Base-by-base conservation (phyloP, 129 eudicot species). In the Glebionis coronaria region DNA sequence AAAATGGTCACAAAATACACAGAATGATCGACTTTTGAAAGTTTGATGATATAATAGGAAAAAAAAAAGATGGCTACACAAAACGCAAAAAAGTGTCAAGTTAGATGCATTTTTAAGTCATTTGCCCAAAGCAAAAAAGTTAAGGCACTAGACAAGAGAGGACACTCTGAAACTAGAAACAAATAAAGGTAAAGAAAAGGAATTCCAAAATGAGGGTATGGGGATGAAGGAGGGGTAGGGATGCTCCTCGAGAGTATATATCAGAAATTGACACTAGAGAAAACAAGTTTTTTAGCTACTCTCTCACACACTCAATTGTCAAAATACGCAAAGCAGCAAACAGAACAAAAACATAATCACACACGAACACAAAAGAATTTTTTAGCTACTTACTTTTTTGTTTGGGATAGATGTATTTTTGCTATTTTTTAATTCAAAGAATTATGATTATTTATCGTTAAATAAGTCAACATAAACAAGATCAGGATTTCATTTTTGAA, bases 201-300 rank as follows among this genome's bases (percentile, higher is more conserved):
- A 72, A 47, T 69, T 74, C 76, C 81, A 81, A 81, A 76, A 81
- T 73, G 89, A 76, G 65, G 64, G 69, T 59, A 69, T 49, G 65
- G 80, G 64, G 58, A 44, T 59, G 63, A 35, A 70, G 67, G 66
- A 62, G 71, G 60, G 53, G 71, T 35, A 35, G 8, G 8, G 42
- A 9, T 35, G 42, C 42, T 35, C 42, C 42, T 35, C 42, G 9
- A 35, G 42, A 78, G 85, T 82, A 78, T 80, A 83, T 82, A 69
- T 82, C 25, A 62, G 95, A 90, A 84, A 90, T 86, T 84, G 97
- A 90, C 95, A 90, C 73, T 82, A 79, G 84, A 83, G 78, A 79
- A 81, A 81, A 75, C 70, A 65, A 71, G 76, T 70, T 76, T 35
- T 5, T 35, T 35, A 35, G 9, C 10, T 35, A 68, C 70, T 59